A percentile compares a stretch with the other conserved stretches of the same genome.
phyloP scores from a whole-genome alignment of 352 stramenopile genomes.

The Globisporangium paroecandrum region DNA sequence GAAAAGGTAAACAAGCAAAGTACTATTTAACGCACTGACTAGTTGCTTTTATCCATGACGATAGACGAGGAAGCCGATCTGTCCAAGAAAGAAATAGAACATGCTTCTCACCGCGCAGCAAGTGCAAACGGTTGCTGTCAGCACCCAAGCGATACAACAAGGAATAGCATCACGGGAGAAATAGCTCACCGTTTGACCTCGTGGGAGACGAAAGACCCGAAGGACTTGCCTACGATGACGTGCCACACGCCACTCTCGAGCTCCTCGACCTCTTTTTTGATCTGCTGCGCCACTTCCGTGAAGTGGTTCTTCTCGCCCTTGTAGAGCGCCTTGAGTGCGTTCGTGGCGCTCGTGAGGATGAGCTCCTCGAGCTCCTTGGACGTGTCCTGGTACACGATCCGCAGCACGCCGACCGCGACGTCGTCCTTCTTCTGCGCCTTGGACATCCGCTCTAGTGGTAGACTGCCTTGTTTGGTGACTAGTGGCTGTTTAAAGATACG shows the following conservation, averaged over 20 bases:
- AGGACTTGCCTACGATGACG: slow-evolving; percentile 84
- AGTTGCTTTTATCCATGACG: slow-evolving; percentile 45
- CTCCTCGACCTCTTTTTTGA: slow-evolving; percentile 80
- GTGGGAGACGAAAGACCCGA: slow-evolving; percentile 82
- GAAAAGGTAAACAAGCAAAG: slow-evolving; percentile 14
- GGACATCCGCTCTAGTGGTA: slow-evolving; percentile 35
- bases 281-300: slow-evolving; percentile 72
- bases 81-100: slow-evolving; percentile 79
- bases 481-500: neutral
- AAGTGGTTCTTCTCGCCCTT: slow-evolving; percentile 86
- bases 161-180: neutral
- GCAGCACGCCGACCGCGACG: slow-evolving; percentile 55
- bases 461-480: neutral
- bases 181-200: slow-evolving; percentile 73
- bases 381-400: slow-evolving; percentile 69
- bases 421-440: slow-evolving; percentile 83
- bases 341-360: slow-evolving; percentile 67
- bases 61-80: slow-evolving; percentile 80
- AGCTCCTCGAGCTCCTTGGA: slow-evolving; percentile 69
- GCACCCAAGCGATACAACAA: neutral
- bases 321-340: slow-evolving; percentile 78
- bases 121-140: neutral
- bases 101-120: slow-evolving; percentile 35
- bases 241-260: slow-evolving; percentile 68
- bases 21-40: slow-evolving; percentile 32